These are phyloP conservation scores for Tilletiopsis washingtonensis DNA, from an alignment of 1,284 basidiomycete genomes.

Conservation along the genomic window DNA sequence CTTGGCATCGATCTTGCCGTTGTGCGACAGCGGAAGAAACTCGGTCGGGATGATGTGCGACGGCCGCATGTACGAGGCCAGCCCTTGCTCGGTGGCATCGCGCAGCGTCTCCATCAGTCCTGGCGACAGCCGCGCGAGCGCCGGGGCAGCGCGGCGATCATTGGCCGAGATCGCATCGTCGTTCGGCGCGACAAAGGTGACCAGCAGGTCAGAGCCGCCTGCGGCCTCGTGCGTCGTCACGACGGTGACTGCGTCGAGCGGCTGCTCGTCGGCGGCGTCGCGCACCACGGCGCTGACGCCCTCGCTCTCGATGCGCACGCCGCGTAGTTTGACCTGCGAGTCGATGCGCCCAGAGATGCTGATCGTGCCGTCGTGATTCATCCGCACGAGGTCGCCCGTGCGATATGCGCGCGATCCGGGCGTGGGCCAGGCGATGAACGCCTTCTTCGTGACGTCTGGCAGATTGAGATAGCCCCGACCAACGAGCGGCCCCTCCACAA, in stretches of 20 bases:
- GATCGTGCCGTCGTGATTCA: constrained; percentile 5
- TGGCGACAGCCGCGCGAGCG: neutral
- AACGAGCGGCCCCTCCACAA: constrained; percentile 34
- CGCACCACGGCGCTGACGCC: constrained; percentile 29
- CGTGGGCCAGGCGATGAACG: constrained; percentile 11
- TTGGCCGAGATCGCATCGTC: neutral
- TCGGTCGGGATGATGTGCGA: neutral
- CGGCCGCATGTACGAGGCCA: neutral
- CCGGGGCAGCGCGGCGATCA: neutral
- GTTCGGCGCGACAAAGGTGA: neutral
- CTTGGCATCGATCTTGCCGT: neutral
- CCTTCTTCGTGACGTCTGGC: neutral
- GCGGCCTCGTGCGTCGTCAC: neutral
- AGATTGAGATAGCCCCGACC: constrained; percentile 9
- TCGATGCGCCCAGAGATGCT: constrained; percentile 17
- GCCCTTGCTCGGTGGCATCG: neutral
- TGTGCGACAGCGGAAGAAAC: neutral
- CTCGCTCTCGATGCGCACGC: constrained; percentile 39
- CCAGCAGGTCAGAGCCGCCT: neutral
- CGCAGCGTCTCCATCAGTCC: neutral
- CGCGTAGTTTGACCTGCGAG: constrained; percentile 41
- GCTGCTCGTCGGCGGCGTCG: neutral
- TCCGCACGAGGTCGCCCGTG: constrained; percentile 37
- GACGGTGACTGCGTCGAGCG: neutral
- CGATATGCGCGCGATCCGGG: constrained; percentile 16